Evolutionary conservation across 1,284 basidiomycete genomes (phyloP).

Genomic region (Moesziomyces antarcticus): DNA sequence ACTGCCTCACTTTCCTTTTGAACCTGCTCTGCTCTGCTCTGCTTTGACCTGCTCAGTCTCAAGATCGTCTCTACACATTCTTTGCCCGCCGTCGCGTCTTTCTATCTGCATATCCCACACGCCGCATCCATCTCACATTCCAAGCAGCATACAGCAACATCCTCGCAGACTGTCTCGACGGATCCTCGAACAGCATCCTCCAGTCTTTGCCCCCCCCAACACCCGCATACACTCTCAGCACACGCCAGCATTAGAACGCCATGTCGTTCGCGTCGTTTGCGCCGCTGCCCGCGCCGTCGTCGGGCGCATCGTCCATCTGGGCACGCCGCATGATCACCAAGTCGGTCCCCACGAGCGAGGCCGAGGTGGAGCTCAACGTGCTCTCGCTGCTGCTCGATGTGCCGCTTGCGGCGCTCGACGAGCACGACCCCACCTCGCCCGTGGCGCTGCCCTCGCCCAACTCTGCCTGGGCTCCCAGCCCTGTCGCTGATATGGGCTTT

Average conservation of each 20-base stretch:
- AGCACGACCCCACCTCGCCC: conserved; percentile 3
- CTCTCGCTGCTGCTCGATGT: conserved; percentile 36
- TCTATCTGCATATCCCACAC: background rate
- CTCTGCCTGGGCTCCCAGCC: conserved; percentile 1
- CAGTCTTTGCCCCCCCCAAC: too few relatives aligned
- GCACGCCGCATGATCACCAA: conserved; percentile 35
- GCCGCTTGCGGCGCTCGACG: conserved; percentile 22
- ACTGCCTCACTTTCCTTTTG: conserved; percentile 1
- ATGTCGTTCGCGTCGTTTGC: conserved; percentile 30
- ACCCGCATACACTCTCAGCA: conserved; percentile 1
- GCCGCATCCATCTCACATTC: background rate
- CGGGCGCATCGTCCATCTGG: conserved; percentile 30
- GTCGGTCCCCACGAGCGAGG: conserved; percentile 6
- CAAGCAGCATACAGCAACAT: background rate
- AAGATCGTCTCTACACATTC: conserved; percentile 3
- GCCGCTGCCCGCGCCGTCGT: conserved; percentile 2
- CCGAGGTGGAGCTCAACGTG: conserved; percentile 41
- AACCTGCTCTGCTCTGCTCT: background rate
- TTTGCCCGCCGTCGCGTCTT: conserved; percentile 1
- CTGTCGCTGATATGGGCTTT: too few relatives aligned
- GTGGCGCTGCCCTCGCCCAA: conserved; percentile 12
- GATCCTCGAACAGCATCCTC: conserved; percentile 2
- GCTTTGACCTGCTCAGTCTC: conserved; percentile 4
- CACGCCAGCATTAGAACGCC: conserved; percentile 5
- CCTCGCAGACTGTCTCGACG: conserved; percentile 3